These are phyloP conservation scores for Zygnema cylindricum DNA, from an alignment of 139 green algal species.

Conservation along the genomic window DNA sequence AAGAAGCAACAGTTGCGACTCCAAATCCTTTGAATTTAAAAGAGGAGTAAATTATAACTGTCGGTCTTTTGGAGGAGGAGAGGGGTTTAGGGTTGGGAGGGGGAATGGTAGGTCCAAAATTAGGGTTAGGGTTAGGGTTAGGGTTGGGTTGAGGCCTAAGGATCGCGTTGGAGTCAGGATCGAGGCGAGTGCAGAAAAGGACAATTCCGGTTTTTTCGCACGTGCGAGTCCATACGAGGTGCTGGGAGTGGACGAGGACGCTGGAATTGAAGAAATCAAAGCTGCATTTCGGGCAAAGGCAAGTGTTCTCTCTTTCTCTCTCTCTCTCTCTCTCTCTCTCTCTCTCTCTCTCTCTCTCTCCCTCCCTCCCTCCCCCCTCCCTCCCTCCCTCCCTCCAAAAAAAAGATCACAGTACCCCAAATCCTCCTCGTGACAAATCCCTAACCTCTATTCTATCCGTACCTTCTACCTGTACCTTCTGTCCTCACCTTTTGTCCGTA, in stretches of 20 bases:
- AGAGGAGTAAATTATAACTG: no score
- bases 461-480: no score
- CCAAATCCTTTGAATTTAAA: no score
- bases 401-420: no score
- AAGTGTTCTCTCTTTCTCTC: neutral
- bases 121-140: neutral
- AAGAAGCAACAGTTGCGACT: no score
- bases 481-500: no score
- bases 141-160: neutral
- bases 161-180: neutral
- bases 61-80: neutral
- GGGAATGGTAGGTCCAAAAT: no score
- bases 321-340: no score
- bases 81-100: no score
- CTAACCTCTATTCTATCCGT: no score
- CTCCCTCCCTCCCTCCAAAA: neutral
- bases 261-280: neutral
- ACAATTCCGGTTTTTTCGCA: neutral
- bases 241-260: neutral
- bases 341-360: neutral
- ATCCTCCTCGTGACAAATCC: no score
- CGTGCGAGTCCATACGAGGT: conserved; percentile 1
- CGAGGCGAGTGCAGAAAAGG: neutral
- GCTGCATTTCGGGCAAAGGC: conserved; percentile 21
- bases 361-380: neutral